A percentile compares a stretch with the other conserved stretches of the same genome.
Conservation (phyloP, 495 filamentous ascomycete species). For the Clavariopsis aquatica region DNA sequence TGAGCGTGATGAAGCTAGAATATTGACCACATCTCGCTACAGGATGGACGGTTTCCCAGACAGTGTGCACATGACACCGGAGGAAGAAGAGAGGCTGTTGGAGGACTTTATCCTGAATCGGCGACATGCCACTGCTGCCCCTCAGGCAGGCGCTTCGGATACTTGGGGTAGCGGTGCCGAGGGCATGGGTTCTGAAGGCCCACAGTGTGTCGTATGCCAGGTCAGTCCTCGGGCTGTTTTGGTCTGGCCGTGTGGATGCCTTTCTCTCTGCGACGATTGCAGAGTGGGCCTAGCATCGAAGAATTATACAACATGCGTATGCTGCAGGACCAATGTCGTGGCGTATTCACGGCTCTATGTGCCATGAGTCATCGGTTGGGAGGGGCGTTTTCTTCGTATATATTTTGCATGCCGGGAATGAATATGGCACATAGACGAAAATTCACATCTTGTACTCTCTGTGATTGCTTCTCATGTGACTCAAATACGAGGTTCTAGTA, state of each 20-base stretch:
- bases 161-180: constrained; percentile 69
- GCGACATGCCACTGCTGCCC: constrained; percentile 42
- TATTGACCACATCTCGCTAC: constrained; percentile 58
- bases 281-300: constrained; percentile 91
- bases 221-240: constrained; percentile 82
- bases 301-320: constrained; percentile 93
- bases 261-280: constrained; percentile 94
- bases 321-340: constrained; percentile 80
- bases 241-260: constrained; percentile 93
- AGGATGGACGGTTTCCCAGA: constrained; percentile 34
- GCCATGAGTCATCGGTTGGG: constrained; percentile 53
- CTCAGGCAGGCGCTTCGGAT: constrained; percentile 26
- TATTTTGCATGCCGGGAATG: not conserved
- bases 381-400: constrained; percentile 3
- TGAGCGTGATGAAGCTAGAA: constrained; percentile 63
- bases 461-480: no score
- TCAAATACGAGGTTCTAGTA: no score
- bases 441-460: not conserved
- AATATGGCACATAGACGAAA: not conserved
- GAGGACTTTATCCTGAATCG: constrained; percentile 78
- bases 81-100: constrained; percentile 77
- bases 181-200: constrained; percentile 71
- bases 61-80: constrained; percentile 50
- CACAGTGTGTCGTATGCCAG: constrained; percentile 93
- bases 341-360: constrained; percentile 91